Evolutionary conservation across 139 green algal species (phyloP), one percentile per base, ranked within the genome.

Genomic region (Chlamydomonas asymmetrica): DNA sequence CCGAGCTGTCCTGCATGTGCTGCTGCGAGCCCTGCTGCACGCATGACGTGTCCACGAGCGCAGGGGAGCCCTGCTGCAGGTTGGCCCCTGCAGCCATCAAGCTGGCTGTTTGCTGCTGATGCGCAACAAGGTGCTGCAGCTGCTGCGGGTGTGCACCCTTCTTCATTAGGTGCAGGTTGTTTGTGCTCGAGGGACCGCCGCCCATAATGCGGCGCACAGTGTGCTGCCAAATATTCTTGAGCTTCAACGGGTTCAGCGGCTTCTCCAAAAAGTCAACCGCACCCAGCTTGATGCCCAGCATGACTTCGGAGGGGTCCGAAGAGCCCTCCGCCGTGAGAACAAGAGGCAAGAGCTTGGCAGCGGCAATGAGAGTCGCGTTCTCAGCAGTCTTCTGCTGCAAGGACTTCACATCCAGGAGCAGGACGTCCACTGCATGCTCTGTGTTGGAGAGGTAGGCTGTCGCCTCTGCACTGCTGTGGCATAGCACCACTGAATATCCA

Each of bases 221-320:
- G 71, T 97, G 92, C 84, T 96, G 91, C 92, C 92, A 97, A 54
- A 97, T 94, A 74, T 94, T 96, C 27, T 83, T 83, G 18, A 97
- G 81, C 83, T 94, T 95, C 5, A 92, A 78, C 27, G 82, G 70
- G 6, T 78, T 85, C 7, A 96, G 66, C 10, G 92, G 92, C 65
- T 91, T 91, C 61, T 93, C 88, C 63, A 97, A 66, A 63, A 92
- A 92, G 68, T 97, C 92, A 35, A 90, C 90, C 4, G 92, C 91
- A 7, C 92, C 92, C 18, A 93, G 80, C 72, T 90, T 78, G 27
- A 97, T 89, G 25, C 88, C 88, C n/a, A 78, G 66, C 79, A 93
- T 82, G 3, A 95, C 82, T 35, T 92, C 84, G 1, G 66, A 63
- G 0, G 85, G 75, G 9, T 66, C 35, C 5, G 56, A n/a, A 32